Base-by-base conservation (phyloP, 805 yeast genomes). In the Wickerhamiella allomyrinae region DNA sequence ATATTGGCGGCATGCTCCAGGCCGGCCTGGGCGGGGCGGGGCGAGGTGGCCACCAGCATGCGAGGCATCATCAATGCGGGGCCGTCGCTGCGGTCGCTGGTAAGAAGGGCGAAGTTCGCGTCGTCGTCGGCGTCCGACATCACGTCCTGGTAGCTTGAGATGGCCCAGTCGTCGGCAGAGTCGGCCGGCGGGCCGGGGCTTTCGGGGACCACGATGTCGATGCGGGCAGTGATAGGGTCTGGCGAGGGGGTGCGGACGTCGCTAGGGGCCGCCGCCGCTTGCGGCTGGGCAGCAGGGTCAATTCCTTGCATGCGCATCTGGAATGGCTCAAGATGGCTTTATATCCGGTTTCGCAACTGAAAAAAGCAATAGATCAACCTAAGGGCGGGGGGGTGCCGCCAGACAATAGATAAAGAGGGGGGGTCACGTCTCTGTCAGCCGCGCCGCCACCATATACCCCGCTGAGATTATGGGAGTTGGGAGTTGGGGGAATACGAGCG, bases 1-100 rank as follows among this genome's bases (percentile, higher is more conserved):
- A 36, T 29, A 5, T 31, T 24, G 17, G 13, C 31, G 7, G 17
- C 31, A n/a, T n/a, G n/a, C n/a, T n/a, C n/a, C n/a, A n/a, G n/a
- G n/a, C n/a, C n/a, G n/a, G n/a, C n/a, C n/a, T n/a, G n/a, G n/a
- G n/a, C n/a, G n/a, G n/a, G n/a, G n/a, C n/a, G 14, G 22, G 34
- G 8, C 7, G 17, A 11, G 5, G 21, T 37, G 11, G 33, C 23
- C 24, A 37, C 7, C 17, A 37, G 27, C 33, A 41, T 15, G 10
- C 49, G 43, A n/a, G 49, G 49, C 49, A 46, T 46, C 13, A 46
- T 22, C 20, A 46, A 43, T 19, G 46, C 29, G 5, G 40, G 33
- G 20, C 40, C 48, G 20, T 24, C 5, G 31, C 31, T 27, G 31
- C 13, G 17, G 15, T 37, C 25, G 37, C 33, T 37, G n/a, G 38